Base-by-base conservation (phyloP, 495 filamentous ascomycete genomes). In the Talaromyces stipitatus region DNA sequence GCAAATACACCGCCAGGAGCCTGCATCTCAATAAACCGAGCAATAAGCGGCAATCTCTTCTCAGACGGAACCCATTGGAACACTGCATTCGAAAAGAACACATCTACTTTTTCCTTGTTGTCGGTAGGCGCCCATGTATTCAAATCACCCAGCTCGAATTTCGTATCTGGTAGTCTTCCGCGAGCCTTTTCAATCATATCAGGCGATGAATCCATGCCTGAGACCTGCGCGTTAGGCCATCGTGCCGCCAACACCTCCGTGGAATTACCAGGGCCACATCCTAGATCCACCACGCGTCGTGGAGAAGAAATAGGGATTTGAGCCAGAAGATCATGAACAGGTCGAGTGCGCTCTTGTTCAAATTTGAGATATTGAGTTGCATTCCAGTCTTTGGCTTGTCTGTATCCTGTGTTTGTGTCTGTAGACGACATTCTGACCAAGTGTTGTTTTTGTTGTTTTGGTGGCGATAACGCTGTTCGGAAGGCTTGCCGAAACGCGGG, bases 181-280 rank as follows among this genome's bases (percentile, higher is more conserved):
- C 67, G 64, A 1, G 81, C 81, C 52, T 74, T 71, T 6, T 57
- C 38, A 45, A 84, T 71, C 81, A 84, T 84, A 56, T 75, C 75
- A 0, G 69, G 69, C 0, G 76, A 79, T 3, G 74, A 75, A 58
- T 84, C 81, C n/a, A 84, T 72, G 11, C 77, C 80, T n/a, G 63
- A 63, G 36, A 83, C 60, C 7, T 55, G 50, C 0, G 79, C 74
- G 11, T 64, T 10, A 0, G 81, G 81, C 55, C 75, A 84, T 12
- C 65, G 69, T 3, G 60, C 52, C 30, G 66, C 58, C 0, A 84
- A 69, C 6, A 72, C 69, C 1, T 62, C 58, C 22, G 81, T 84
- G 0, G 74, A 79, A 63, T 79, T 82, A 0, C 73, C 81, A 0
- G 80, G 79, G 0, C 81, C 81, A 61, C 79, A 83, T 60, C 81